Evolutionary conservation across 2,329 filamentous ascomycete genomes (phyloP).

Genomic region (Apiospora phragmitis): DNA sequence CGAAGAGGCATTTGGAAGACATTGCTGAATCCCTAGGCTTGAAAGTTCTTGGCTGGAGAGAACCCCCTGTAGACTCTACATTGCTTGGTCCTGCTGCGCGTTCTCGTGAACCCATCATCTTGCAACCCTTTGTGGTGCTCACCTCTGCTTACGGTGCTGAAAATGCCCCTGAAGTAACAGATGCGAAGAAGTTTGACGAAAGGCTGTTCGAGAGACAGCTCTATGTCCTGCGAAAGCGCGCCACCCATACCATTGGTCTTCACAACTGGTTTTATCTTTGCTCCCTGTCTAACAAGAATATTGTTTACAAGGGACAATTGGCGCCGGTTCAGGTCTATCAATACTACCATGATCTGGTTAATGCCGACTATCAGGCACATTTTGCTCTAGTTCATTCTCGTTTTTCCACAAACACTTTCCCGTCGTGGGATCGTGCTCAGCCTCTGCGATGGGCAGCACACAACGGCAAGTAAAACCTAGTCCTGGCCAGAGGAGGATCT

Average conservation of each 20-base stretch:
- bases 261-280: constrained; percentile 99
- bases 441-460: constrained; percentile 95
- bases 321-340: constrained; percentile 94
- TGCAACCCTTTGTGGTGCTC: constrained; percentile 93
- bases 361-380: constrained; percentile 95
- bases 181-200: constrained; percentile 80
- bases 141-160: constrained; percentile 81
- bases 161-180: constrained; percentile 74
- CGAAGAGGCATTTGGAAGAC: constrained; percentile 90
- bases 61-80: constrained; percentile 90
- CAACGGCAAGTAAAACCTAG: constrained; percentile 63
- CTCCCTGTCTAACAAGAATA: constrained; percentile 96
- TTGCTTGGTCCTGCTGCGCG: constrained; percentile 89
- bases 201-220: constrained; percentile 88
- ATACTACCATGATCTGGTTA: constrained; percentile 96
- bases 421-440: constrained; percentile 96
- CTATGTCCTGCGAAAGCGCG: constrained; percentile 91
- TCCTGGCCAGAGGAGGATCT: neutral
- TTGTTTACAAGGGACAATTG: constrained; percentile 97
- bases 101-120: constrained; percentile 91
- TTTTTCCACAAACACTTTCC: constrained; percentile 98
- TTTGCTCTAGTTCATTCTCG: constrained; percentile 96
- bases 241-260: constrained; percentile 89
- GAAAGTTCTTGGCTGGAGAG: constrained; percentile 92
- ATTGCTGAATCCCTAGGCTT: constrained; percentile 85